phyloP scores from a whole-genome alignment of 2,329 filamentous ascomycete species.

The Aureobasidium sp. region DNA sequence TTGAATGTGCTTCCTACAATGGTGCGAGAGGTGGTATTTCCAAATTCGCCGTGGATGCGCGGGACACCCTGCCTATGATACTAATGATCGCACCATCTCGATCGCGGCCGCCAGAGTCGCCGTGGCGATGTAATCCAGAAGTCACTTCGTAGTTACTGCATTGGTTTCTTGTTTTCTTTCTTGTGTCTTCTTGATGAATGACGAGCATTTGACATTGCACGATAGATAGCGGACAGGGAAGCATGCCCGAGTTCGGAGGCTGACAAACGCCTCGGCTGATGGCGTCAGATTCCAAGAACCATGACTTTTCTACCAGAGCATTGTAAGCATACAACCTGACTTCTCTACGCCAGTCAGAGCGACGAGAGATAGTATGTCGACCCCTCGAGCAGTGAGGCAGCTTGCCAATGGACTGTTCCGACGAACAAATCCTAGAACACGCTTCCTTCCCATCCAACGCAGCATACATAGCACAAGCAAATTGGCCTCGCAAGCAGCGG shows the following conservation, averaged over 20 bases:
- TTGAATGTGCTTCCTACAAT: not conserved
- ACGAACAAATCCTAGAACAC: slow-evolving; percentile 18
- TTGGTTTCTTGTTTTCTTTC: not conserved
- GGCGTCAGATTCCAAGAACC: not conserved
- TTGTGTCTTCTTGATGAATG: not conserved
- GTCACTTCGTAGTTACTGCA: not conserved
- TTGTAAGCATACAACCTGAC: not conserved
- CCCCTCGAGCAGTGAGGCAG: slow-evolving; percentile 7
- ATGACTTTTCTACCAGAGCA: not conserved
- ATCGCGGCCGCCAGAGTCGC: not conserved
- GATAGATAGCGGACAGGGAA: not conserved
- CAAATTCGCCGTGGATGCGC: not conserved
- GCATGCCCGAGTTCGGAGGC: slow-evolving; percentile 2
- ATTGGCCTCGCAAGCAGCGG: slow-evolving; percentile 18
- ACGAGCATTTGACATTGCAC: not conserved
- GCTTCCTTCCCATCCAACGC: slow-evolving; percentile 11
- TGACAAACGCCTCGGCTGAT: slow-evolving; percentile 1
- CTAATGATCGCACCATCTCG: not conserved
- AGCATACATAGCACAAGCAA: slow-evolving; percentile 5
- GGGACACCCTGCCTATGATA: not conserved
- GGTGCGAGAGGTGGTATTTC: not conserved
- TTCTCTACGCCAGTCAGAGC: not conserved
- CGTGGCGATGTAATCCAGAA: too few relatives aligned
- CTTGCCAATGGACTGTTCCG: slow-evolving; percentile 13
- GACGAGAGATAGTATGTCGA: not conserved